Conservation (phyloP, 2,329 filamentous ascomycete genomes). For the Cadophora sp. region DNA sequence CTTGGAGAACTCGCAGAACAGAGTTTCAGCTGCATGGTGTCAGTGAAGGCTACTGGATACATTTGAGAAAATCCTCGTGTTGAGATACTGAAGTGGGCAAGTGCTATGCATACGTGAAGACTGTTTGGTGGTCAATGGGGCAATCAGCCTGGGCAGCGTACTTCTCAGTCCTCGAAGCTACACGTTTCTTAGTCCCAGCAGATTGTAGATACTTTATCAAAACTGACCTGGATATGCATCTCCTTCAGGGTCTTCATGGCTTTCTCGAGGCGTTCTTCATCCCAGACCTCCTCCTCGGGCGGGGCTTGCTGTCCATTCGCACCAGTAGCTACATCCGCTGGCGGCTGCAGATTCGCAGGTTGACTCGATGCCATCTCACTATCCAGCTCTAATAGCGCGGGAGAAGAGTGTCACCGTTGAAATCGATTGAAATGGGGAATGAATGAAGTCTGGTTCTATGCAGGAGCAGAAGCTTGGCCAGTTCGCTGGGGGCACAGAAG, state of each 20-base stretch:
- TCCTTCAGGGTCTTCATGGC: slow-evolving; percentile 45
- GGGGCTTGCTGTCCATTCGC: slow-evolving; percentile 13
- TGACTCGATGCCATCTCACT: slow-evolving; percentile 10
- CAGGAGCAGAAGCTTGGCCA: neutral
- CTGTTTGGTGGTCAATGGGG: slow-evolving; percentile 58
- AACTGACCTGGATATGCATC: slow-evolving; percentile 46
- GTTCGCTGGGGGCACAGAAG: too few species aligned
- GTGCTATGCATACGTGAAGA: slow-evolving; percentile 55
- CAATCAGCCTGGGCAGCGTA: slow-evolving; percentile 57
- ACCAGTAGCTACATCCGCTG: neutral
- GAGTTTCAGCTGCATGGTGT: slow-evolving; percentile 54
- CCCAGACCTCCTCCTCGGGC: slow-evolving; percentile 41
- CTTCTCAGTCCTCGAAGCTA: slow-evolving; percentile 57
- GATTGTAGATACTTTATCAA: neutral
- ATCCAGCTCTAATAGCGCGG: neutral
- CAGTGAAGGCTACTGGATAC: neutral
- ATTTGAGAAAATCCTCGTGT: neutral
- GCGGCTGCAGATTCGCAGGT: neutral
- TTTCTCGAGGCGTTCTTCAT: slow-evolving; percentile 44
- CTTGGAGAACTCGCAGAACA: slow-evolving; percentile 56
- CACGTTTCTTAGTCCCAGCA: neutral
- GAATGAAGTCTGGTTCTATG: neutral
- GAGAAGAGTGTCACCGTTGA: neutral
- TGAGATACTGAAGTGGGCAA: neutral
- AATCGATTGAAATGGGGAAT: neutral